phyloP scores from a whole-genome alignment of 805 yeast genomes.

The Maudiozyma saulgeensis region DNA sequence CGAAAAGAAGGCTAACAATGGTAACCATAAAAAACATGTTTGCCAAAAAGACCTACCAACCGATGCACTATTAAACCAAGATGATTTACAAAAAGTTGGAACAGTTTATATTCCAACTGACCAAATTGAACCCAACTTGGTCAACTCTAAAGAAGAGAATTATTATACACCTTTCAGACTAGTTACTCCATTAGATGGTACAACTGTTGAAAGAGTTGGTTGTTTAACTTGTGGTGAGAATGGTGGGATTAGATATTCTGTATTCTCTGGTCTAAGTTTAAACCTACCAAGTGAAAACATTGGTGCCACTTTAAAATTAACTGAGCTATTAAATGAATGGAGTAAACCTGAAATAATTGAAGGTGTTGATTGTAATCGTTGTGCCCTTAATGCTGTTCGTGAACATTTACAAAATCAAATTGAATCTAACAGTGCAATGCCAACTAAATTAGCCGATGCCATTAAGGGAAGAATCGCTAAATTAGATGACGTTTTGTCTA shows the following conservation, averaged over 20 bases:
- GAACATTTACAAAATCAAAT: slow-evolving; percentile 38
- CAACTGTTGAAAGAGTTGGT: slow-evolving; percentile 80
- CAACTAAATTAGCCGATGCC: slow-evolving; percentile 27
- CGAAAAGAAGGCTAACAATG: slow-evolving; percentile 9
- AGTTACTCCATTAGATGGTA: slow-evolving; percentile 87
- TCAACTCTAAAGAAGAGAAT: slow-evolving; percentile 14
- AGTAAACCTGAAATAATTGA: slow-evolving; percentile 75
- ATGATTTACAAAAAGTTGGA: slow-evolving; percentile 49
- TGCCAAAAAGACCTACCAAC: slow-evolving; percentile 24
- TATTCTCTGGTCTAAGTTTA: slow-evolving; percentile 62
- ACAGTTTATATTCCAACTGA: slow-evolving; percentile 60
- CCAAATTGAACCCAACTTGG: slow-evolving; percentile 65
- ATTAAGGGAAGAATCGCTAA: slow-evolving; percentile 39
- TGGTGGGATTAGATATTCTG: slow-evolving; percentile 82
- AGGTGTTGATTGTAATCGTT: slow-evolving; percentile 90
- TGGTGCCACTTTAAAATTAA: slow-evolving; percentile 35
- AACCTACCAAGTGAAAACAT: slow-evolving; percentile 47
- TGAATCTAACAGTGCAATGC: slow-evolving; percentile 20
- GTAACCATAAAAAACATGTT: slow-evolving; percentile 17
- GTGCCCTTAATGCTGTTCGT: slow-evolving; percentile 60
- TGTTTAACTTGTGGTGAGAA: slow-evolving; percentile 87
- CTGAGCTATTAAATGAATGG: slow-evolving; percentile 56
- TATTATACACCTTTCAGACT: slow-evolving; percentile 34
- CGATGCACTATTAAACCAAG: slow-evolving; percentile 33
- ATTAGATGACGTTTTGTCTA: slow-evolving; percentile 44